Conservation (phyloP, 2,329 filamentous ascomycete species). For the Sporothrix sp. region DNA sequence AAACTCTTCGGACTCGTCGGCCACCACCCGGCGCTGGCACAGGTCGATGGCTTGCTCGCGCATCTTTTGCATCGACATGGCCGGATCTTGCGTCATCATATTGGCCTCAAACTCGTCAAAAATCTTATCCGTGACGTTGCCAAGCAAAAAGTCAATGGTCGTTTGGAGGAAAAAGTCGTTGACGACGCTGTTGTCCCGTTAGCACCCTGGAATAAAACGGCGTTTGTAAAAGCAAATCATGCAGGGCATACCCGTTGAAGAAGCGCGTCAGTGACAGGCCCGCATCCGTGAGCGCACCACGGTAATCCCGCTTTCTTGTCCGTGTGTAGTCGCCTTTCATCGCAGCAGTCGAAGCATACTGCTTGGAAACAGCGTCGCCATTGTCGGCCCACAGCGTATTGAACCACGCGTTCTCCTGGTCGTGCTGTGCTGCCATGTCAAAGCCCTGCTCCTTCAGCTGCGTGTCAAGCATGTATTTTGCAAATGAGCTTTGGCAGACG, state of each 20-base stretch:
- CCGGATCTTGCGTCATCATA: slow-evolving; percentile 88
- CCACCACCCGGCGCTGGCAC: slow-evolving; percentile 76
- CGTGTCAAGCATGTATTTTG: slow-evolving; percentile 66
- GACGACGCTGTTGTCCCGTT: slow-evolving; percentile 62
- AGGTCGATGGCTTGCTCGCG: slow-evolving; percentile 84
- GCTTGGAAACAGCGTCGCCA: slow-evolving; percentile 87
- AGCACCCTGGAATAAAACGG: slow-evolving; percentile 13
- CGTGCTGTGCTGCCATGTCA: slow-evolving; percentile 61
- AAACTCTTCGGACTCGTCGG: slow-evolving; percentile 73
- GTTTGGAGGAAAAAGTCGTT: slow-evolving; percentile 97
- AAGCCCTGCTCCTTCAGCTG: slow-evolving; percentile 71
- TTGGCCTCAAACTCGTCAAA: slow-evolving; percentile 92
- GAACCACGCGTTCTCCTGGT: slow-evolving; percentile 83
- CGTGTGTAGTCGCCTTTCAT: slow-evolving; percentile 96
- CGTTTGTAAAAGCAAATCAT: slow-evolving; percentile 4
- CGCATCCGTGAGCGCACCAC: slow-evolving; percentile 83
- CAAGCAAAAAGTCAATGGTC: slow-evolving; percentile 86
- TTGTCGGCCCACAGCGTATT: slow-evolving; percentile 97
- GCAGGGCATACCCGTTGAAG: slow-evolving; percentile 49
- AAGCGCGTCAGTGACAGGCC: slow-evolving; percentile 75
- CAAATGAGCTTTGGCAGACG: slow-evolving; percentile 88
- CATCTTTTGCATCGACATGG: slow-evolving; percentile 74
- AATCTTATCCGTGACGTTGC: slow-evolving; percentile 72
- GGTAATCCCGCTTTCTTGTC: slow-evolving; percentile 80
- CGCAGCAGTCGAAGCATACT: slow-evolving; percentile 91